phyloP scores from a whole-genome alignment of 345 rosid species.

The Rhodamnia rubescens region DNA sequence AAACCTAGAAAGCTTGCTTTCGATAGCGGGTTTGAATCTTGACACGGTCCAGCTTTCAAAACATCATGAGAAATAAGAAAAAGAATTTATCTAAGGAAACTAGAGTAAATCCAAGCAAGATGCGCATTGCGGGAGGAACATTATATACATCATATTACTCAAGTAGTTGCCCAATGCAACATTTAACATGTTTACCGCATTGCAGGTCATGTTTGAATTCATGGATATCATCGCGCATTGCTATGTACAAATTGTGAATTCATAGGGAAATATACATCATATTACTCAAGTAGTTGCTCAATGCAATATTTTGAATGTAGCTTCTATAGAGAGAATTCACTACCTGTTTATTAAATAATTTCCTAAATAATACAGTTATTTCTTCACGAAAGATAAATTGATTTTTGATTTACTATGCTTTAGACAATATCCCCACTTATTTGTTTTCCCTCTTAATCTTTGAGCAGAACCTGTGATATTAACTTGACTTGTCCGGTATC shows the following conservation, averaged over 20 bases:
- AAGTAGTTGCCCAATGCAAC: neutral
- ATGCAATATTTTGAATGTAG: neutral
- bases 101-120: neutral
- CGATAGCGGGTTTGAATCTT: neutral
- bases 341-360: neutral
- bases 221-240: too few relatives aligned
- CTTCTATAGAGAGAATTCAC: accelerated
- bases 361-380: neutral
- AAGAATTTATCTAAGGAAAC: neutral
- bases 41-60: neutral
- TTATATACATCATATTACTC: neutral
- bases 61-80: neutral
- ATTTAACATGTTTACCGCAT: neutral
- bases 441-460: neutral
- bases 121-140: neutral
- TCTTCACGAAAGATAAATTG: neutral
- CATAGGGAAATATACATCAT: neutral
- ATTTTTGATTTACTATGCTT: too few relatives aligned
- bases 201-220: too few relatives aligned
- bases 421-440: neutral
- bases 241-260: neutral
- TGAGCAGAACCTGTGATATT: neutral
- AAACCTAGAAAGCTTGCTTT: neutral
- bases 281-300: neutral
- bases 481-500: neutral